Percentiles rank a stretch among this genome's conserved stretches.
Conservation (phyloP, 108 stramenopile species). For the Pseudonitzschia pungens region DNA sequence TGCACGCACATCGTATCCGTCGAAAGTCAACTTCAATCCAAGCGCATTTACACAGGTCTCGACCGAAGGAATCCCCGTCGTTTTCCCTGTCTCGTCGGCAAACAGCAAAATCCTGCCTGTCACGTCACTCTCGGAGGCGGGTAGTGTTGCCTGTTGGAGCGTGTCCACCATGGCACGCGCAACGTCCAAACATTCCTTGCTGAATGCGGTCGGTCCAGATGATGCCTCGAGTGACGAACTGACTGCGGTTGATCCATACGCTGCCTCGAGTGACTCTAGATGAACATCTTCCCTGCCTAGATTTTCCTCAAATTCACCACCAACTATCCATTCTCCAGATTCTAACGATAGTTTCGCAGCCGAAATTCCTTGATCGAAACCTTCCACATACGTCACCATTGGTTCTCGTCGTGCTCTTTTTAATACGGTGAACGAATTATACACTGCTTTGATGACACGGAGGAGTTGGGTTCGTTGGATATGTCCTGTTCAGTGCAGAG, state of each 20-base stretch:
- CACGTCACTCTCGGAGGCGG: background rate
- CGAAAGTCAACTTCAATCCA: background rate
- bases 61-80: background rate
- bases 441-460: too few species aligned
- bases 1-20: background rate
- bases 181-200: background rate
- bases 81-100: background rate
- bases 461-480: too few species aligned
- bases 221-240: background rate
- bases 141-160: background rate
- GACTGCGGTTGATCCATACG: background rate
- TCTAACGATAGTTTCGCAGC: background rate
- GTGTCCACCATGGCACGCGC: background rate
- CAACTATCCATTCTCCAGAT: background rate
- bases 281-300: background rate
- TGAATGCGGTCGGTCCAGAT: background rate
- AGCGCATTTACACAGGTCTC: background rate
- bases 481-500: too few species aligned
- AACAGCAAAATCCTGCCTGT: background rate
- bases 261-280: background rate
- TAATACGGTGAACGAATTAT: too few species aligned
- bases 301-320: background rate
- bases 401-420: background rate
- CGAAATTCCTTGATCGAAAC: background rate
- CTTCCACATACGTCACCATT: conserved; percentile 2